Evolutionary conservation across 257 asterid species (phyloP), one percentile per base, ranked within the genome.

Genomic region (Ballota nigra): DNA sequence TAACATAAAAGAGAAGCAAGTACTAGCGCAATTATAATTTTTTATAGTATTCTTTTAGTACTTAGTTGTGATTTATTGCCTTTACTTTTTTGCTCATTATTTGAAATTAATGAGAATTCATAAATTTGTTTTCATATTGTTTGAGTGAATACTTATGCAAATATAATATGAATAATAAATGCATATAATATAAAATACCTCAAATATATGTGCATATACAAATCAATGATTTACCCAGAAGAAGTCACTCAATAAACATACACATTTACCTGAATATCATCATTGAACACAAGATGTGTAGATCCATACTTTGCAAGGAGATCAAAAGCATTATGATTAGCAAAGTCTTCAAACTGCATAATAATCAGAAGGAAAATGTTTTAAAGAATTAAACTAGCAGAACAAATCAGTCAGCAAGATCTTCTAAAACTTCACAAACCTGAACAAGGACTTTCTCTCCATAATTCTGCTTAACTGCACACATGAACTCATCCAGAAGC

Each of bases 371-470:
- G 36, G 53, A 19, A 52, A 38, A 65, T 38, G 64, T 63, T 47
- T 3, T 3, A 24, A 12, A 70, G 66, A 68, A 18, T 10, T 5
- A 23, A 40, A 56, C 72, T 58, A 41, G 26, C 40, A 49, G n/a
- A 66, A 67, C 23, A 28, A 47, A 47, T 51, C 5, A 23, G 62
- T 15, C 45, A 23, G 38, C 12, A 70, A 53, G 49, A 40, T 47
- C 33, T 63, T 63, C 61, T n/a, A 45, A 24, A 63, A 70, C 52
- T 59, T 36, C 33, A 65, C 49, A 61, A 63, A 87, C 96, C 95
- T 89, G 96, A 79, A 89, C 40, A 66, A 89, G 90, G 83, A 89
- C 95, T 84, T 87, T 89, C 72, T 89, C 96, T 78, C 96, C 96
- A 31, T 87, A 89, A 43, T 78, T 89, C 81, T 87, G 96, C 83